Evolutionary conservation across 2,329 filamentous ascomycete genomes (phyloP).

Genomic region (Paraconiothyrium sp.): DNA sequence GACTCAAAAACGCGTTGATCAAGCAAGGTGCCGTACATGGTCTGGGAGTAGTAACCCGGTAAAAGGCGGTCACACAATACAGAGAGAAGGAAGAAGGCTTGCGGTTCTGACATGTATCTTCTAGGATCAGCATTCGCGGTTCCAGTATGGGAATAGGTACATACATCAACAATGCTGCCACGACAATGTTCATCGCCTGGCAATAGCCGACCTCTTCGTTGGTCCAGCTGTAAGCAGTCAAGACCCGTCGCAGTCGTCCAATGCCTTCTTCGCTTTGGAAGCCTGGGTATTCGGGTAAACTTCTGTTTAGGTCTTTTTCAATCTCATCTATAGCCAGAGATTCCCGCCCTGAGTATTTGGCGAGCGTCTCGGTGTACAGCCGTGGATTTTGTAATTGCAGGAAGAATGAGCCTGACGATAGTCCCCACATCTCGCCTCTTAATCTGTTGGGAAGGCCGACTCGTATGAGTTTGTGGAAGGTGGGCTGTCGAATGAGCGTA

Average conservation of each 20-base stretch:
- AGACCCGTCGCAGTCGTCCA: constrained; percentile 82
- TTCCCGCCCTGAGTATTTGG: constrained; percentile 83
- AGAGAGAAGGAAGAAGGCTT: constrained; percentile 94
- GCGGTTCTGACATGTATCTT: constrained; percentile 92
- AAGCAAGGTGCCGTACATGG: constrained; percentile 97
- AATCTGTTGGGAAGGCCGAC: constrained; percentile 94
- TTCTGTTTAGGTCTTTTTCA: constrained; percentile 96
- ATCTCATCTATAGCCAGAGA: constrained; percentile 98
- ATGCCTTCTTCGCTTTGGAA: constrained; percentile 98
- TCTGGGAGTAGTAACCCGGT: constrained; percentile 97
- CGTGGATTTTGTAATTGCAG: constrained; percentile 86
- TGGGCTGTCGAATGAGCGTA: constrained; percentile 92
- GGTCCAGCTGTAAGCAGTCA: constrained; percentile 98
- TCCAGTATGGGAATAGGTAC: constrained; percentile 38
- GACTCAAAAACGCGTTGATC: constrained; percentile 98
- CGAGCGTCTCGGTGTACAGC: constrained; percentile 83
- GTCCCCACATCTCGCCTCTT: constrained; percentile 94
- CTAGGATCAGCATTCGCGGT: constrained; percentile 36
- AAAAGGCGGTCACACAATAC: constrained; percentile 91
- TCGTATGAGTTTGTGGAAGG: constrained; percentile 96
- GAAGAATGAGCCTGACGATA: constrained; percentile 91
- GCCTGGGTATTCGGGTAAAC: constrained; percentile 94
- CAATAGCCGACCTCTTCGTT: constrained; percentile 97
- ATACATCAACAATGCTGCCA: constrained; percentile 91
- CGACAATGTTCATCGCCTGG: constrained; percentile 99